These are phyloP conservation scores for Trifolium subterraneum DNA, from an alignment of 306 rosid species.

Conservation along the genomic window DNA sequence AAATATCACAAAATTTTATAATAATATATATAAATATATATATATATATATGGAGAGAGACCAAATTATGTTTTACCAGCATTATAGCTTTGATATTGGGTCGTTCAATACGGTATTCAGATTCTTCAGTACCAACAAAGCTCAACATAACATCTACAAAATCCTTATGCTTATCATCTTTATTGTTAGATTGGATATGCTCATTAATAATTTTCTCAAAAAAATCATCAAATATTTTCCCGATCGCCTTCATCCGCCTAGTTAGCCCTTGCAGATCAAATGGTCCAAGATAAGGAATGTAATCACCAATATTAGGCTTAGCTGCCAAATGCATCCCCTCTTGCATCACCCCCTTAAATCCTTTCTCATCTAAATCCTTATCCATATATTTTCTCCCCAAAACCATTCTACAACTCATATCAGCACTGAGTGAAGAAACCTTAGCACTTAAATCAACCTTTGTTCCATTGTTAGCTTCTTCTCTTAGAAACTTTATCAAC, in stretches of 20 bases:
- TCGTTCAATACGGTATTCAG: constrained; percentile 59
- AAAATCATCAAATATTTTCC: constrained; percentile 59
- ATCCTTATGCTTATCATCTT: constrained; percentile 51
- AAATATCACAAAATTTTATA: no score
- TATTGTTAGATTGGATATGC: constrained; percentile 48
- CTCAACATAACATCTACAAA: constrained; percentile 72
- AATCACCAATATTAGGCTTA: constrained; percentile 57
- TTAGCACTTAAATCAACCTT: constrained; percentile 58
- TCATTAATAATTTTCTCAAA: constrained; percentile 69
- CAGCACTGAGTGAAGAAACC: constrained; percentile 41
- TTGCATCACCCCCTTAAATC: constrained; percentile 57
- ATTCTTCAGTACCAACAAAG: constrained; percentile 51
- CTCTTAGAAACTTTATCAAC: constrained; percentile 45
- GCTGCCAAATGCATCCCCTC: constrained; percentile 50
- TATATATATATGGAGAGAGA: no score
- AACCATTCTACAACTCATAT: constrained; percentile 61
- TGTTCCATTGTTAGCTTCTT: constrained; percentile 39
- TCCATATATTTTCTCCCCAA: constrained; percentile 65
- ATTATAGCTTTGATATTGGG: constrained; percentile 67
- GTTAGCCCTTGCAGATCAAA: constrained; percentile 70
- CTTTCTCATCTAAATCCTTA: constrained; percentile 55
- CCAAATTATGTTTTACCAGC: constrained; percentile 53
- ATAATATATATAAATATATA: no score
- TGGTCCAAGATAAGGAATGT: constrained; percentile 55
- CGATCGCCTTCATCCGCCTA: constrained; percentile 48